Percentiles rank a stretch among this genome's conserved stretches.
These are phyloP conservation scores for Scleroderma citrinum DNA, from an alignment of 768 basidiomycete species.

Conservation along the genomic window DNA sequence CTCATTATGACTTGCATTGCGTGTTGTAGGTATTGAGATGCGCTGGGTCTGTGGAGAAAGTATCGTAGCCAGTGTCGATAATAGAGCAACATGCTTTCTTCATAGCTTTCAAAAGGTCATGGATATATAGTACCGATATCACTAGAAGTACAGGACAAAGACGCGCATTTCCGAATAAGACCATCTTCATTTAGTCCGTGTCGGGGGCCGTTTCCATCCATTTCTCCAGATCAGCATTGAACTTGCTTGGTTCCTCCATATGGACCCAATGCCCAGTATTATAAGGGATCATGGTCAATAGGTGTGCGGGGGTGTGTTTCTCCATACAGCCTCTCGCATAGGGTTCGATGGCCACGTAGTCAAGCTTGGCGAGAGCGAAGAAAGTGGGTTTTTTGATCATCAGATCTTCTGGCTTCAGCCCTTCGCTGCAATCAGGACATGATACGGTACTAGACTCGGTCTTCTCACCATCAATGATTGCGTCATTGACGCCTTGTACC, in stretches of 20 bases:
- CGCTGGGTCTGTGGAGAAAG: neutral
- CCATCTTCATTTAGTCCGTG: neutral
- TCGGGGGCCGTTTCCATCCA: slow-evolving; percentile 19
- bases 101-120: neutral
- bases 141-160: neutral
- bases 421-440: slow-evolving; percentile 7
- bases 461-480: slow-evolving; percentile 25
- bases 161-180: no score
- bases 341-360: slow-evolving; percentile 27
- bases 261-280: slow-evolving; percentile 36
- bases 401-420: slow-evolving; percentile 19
- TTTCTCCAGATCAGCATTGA: slow-evolving; percentile 31
- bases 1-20: neutral
- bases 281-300: slow-evolving; percentile 26
- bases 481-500: slow-evolving; percentile 21
- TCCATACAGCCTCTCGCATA: slow-evolving; percentile 19
- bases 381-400: slow-evolving; percentile 32
- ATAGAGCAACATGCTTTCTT: neutral
- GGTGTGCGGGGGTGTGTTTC: slow-evolving; percentile 18
- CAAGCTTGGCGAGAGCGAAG: slow-evolving; percentile 31
- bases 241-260: slow-evolving; percentile 27
- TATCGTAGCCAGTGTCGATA: no score
- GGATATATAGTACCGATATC: neutral
- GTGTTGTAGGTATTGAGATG: slow-evolving; percentile 23
- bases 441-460: neutral